Evolutionary conservation across 2,329 filamentous ascomycete genomes (phyloP).

Genomic region (Volutella citrinella): DNA sequence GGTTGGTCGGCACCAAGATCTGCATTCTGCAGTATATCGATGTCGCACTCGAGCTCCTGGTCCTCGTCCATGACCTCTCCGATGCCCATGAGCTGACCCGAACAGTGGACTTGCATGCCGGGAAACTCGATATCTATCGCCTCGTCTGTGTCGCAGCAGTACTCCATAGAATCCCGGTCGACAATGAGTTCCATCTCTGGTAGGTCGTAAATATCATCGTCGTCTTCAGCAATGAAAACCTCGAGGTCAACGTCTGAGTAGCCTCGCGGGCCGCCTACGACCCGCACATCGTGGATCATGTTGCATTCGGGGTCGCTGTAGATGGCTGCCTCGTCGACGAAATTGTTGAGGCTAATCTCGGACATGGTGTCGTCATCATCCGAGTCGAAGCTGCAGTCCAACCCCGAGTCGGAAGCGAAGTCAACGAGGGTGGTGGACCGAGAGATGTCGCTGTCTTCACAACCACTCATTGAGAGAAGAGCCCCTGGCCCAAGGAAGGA

Average conservation of each 20-base stretch:
- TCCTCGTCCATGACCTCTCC: conserved; percentile 7
- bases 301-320: conserved; percentile 17
- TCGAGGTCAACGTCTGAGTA: conserved; percentile 25
- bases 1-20: not conserved
- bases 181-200: conserved; percentile 29
- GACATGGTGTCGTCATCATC: conserved; percentile 10
- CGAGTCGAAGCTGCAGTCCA: not conserved
- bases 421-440: not conserved
- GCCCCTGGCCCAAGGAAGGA: not conserved
- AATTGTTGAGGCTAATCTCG: conserved; percentile 17
- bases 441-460: not conserved
- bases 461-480: conserved; percentile 1
- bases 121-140: conserved; percentile 28
- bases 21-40: too few species aligned
- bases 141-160: conserved; percentile 16
- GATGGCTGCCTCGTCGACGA: conserved; percentile 14
- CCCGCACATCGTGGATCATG: conserved; percentile 26
- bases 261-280: conserved; percentile 10
- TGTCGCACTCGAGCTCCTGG: not conserved
- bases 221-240: conserved; percentile 26
- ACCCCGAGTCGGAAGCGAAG: conserved; percentile 3
- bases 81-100: conserved; percentile 12
- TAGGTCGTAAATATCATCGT: conserved; percentile 22
- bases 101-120: conserved; percentile 17
- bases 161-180: conserved; percentile 25